Conservation (phyloP, 164 flowering plant species). For the Echeveria elegans region DNA sequence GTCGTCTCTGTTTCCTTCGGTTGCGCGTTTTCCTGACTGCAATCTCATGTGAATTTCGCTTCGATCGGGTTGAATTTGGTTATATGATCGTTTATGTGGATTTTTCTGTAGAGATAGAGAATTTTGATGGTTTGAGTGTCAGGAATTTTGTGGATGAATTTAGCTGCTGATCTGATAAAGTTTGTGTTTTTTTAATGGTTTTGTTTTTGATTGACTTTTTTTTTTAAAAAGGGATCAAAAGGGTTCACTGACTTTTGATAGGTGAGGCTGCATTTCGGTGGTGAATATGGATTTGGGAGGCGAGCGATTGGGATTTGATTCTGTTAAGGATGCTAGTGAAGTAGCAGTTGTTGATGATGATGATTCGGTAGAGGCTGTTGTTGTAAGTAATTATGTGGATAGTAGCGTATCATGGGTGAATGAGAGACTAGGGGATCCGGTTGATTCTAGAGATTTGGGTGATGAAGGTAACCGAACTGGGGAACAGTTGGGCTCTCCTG, state of each 20-base stretch:
- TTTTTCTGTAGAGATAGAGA: not conserved
- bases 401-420: conserved; percentile 27
- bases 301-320: conserved; percentile 9
- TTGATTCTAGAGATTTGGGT: not conserved
- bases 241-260: not conserved
- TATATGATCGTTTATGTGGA: no score
- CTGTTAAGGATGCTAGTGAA: conserved; percentile 23
- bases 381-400: conserved; percentile 15
- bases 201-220: conserved; percentile 20
- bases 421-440: conserved; percentile 6
- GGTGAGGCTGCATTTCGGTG: not conserved
- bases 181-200: conserved; percentile 8
- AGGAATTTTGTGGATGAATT: not conserved
- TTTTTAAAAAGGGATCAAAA: not conserved
- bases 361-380: conserved; percentile 9
- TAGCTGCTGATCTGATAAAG: conserved; percentile 13
- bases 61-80: not conserved
- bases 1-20: not conserved
- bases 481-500: not conserved
- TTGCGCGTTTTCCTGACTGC: not conserved
- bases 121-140: not conserved
- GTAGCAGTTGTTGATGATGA: not conserved
- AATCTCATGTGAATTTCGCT: not conserved
- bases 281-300: conserved; percentile 35
- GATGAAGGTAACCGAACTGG: not conserved